These are phyloP conservation scores for Metroxylon sagu DNA, from an alignment of 176 grass and related monocot genomes.

Conservation along the genomic window DNA sequence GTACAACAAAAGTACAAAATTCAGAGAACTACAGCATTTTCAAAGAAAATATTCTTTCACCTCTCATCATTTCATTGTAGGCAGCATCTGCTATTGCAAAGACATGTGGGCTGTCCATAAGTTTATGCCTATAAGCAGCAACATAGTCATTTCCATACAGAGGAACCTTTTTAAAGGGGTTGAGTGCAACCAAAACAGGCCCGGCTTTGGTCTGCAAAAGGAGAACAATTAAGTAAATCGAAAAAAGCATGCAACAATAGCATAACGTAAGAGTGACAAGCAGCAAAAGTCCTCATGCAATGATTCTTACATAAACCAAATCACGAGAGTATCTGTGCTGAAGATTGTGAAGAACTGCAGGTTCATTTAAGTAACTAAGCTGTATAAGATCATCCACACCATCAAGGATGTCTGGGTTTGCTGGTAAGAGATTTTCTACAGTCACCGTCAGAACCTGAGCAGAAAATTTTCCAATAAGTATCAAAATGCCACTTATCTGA, in stretches of 20 bases:
- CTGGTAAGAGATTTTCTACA: slow-evolving; percentile 65
- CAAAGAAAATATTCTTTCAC: slow-evolving; percentile 21
- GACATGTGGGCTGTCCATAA: slow-evolving; percentile 76
- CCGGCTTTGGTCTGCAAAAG: slow-evolving; percentile 85
- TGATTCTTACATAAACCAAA: slow-evolving; percentile 78
- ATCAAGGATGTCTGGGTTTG: slow-evolving; percentile 98
- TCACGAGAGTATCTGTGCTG: slow-evolving; percentile 79
- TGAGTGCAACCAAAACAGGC: slow-evolving; percentile 92
- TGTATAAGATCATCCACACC: slow-evolving; percentile 98
- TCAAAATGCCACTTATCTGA: no score
- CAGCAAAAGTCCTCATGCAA: background rate
- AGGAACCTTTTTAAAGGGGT: slow-evolving; percentile 91
- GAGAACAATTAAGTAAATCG: no score
- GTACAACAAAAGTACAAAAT: slow-evolving; percentile 5
- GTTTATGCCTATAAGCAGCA: slow-evolving; percentile 67
- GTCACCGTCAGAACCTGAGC: slow-evolving; percentile 62
- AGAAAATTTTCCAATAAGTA: no score
- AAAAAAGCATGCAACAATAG: no score
- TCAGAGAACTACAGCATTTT: slow-evolving; percentile 12
- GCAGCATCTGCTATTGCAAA: slow-evolving; percentile 95
- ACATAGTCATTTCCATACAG: slow-evolving; percentile 84
- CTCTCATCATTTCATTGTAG: slow-evolving; percentile 88
- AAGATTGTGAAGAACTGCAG: slow-evolving; percentile 88
- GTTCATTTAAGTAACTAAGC: slow-evolving; percentile 94
- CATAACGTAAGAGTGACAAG: no score